Conservation (phyloP, 208 protist genomes). For the Leptomonas pyrrhocoris region DNA sequence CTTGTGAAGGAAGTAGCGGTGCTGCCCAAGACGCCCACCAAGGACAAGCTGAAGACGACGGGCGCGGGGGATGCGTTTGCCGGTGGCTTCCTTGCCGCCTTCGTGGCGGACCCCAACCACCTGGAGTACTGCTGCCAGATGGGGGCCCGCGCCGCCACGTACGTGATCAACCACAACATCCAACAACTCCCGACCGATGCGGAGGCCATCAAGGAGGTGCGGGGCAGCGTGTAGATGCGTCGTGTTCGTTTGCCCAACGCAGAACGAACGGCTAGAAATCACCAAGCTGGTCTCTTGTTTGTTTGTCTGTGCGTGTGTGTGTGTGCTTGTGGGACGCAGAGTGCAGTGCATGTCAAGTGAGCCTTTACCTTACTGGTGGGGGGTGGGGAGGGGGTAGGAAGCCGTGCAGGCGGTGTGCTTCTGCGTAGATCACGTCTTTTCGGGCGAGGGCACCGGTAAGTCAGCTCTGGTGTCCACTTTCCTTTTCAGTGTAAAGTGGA, state of each 20-base stretch:
- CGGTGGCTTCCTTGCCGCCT: constrained; percentile 88
- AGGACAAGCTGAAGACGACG: constrained; percentile 83
- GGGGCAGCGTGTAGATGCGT: background rate
- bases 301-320: background rate
- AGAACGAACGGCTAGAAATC: background rate
- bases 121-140: constrained; percentile 54
- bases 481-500: too few relatives aligned
- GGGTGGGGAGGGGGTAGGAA: background rate
- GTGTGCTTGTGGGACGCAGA: background rate
- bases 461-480: too few relatives aligned
- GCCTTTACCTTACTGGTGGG: too few relatives aligned
- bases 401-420: too few relatives aligned
- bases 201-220: constrained; percentile 17
- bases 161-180: constrained; percentile 63
- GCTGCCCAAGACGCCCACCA: constrained; percentile 44
- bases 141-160: constrained; percentile 50
- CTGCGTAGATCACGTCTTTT: too few relatives aligned
- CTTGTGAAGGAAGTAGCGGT: constrained; percentile 38
- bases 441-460: too few relatives aligned
- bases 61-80: constrained; percentile 94
- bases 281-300: background rate
- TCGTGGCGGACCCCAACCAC: constrained; percentile 39
- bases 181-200: constrained; percentile 19
- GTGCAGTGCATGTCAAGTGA: too few relatives aligned
- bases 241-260: background rate